Evolutionary conservation across 495 filamentous ascomycete genomes (phyloP).

Genomic region (Penicillium steckii): DNA sequence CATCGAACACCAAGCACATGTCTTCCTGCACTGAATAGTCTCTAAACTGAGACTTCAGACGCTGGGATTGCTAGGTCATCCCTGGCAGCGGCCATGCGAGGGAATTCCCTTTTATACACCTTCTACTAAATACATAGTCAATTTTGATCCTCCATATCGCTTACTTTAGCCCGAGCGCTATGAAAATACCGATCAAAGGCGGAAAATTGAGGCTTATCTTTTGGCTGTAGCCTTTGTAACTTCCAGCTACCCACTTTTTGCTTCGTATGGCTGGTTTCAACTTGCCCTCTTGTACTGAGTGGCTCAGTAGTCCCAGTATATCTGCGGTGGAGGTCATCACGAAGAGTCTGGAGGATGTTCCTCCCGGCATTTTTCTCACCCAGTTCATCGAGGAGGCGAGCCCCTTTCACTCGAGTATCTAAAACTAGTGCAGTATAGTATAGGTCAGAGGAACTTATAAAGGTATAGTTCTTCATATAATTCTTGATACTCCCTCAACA

Average conservation of each 20-base stretch:
- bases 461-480: conserved; percentile 13
- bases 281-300: too few relatives aligned
- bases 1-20: neutral
- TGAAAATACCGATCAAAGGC: conserved; percentile 11
- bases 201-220: neutral
- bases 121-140: conserved; percentile 23
- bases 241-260: too few relatives aligned
- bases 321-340: neutral
- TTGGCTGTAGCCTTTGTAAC: neutral
- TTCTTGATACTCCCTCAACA: conserved; percentile 12
- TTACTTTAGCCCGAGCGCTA: neutral
- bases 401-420: conserved; percentile 7
- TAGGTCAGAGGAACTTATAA: conserved; percentile 8
- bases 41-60: neutral
- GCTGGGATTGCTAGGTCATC: neutral
- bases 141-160: neutral
- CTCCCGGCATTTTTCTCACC: neutral
- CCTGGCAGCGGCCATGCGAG: neutral
- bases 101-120: neutral
- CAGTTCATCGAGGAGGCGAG: conserved; percentile 5
- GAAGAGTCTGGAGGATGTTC: neutral
- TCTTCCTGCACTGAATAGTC: neutral
- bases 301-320: neutral
- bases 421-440: conserved; percentile 11
- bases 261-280: too few relatives aligned